phyloP scores from a whole-genome alignment of 345 rosid genomes.

The Corymbia maculata region DNA sequence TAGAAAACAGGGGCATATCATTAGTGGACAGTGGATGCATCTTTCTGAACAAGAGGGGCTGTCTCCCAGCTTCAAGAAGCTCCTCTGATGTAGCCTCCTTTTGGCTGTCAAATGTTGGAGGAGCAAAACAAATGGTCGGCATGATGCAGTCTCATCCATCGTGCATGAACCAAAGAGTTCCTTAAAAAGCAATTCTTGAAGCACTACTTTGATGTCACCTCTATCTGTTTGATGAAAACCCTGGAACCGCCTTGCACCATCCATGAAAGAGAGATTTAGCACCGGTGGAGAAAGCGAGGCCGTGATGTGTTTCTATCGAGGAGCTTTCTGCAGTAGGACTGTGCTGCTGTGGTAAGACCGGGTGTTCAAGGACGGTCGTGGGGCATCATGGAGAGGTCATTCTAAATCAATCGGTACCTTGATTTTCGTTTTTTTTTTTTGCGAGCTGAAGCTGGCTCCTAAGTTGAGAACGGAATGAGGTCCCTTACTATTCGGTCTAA shows the following conservation, averaged over 20 bases:
- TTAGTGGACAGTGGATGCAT: not conserved
- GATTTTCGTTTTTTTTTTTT: not conserved
- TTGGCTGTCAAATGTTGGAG: not conserved
- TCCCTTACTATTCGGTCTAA: not conserved
- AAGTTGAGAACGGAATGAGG: not conserved
- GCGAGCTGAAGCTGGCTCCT: not conserved
- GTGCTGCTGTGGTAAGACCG: not conserved
- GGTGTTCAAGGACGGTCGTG: not conserved
- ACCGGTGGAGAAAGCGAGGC: not conserved
- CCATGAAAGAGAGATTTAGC: not conserved
- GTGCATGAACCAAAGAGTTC: not conserved
- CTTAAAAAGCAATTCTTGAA: not conserved
- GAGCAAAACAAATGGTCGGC: not conserved
- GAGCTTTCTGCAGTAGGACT: not conserved
- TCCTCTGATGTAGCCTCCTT: not conserved
- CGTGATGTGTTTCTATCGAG: not conserved
- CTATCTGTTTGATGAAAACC: not conserved
- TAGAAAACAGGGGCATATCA: not conserved
- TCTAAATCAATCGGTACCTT: not conserved
- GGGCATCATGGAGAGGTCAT: not conserved
- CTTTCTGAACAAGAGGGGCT: not conserved
- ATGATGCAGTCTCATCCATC: not conserved
- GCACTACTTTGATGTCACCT: not conserved
- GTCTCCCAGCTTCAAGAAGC: not conserved
- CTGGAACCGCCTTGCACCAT: not conserved